Percentiles rank a stretch among this genome's conserved stretches.
phyloP scores from a whole-genome alignment of 768 basidiomycete genomes.

The Mrakia hoshinonis region DNA sequence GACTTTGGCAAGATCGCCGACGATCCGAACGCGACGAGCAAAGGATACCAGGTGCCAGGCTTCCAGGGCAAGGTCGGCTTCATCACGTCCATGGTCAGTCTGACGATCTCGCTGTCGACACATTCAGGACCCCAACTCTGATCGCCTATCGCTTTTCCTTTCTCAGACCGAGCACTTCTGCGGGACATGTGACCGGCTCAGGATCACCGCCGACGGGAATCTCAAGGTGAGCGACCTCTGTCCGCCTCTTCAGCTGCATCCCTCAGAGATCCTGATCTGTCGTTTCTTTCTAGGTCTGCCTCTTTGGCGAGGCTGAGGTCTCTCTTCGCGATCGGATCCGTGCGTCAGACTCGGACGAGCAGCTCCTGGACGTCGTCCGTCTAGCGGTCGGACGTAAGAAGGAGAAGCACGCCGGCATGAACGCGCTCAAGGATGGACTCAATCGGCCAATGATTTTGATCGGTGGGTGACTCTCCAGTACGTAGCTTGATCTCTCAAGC shows the following conservation, averaged over 20 bases:
- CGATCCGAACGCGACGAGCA: constrained; percentile 70
- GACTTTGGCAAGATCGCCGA: constrained; percentile 48
- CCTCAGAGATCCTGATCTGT: not conserved
- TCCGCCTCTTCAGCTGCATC: constrained; percentile 17
- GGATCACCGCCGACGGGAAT: constrained; percentile 81
- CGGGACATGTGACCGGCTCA: constrained; percentile 68
- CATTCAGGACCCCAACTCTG: too few relatives aligned
- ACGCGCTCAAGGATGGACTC: constrained; percentile 42
- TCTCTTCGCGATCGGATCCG: constrained; percentile 70
- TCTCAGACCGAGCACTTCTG: constrained; percentile 84
- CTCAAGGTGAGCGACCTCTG: too few relatives aligned
- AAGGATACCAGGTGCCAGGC: constrained; percentile 66
- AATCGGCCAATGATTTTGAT: constrained; percentile 89
- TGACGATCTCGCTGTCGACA: too few relatives aligned
- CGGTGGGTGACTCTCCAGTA: constrained; percentile 59
- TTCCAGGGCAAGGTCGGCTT: constrained; percentile 66
- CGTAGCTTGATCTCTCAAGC: not conserved
- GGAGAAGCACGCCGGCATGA: constrained; percentile 77
- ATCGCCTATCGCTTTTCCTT: not conserved
- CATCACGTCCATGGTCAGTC: constrained; percentile 48
- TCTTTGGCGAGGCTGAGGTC: constrained; percentile 76
- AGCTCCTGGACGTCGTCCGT: constrained; percentile 49
- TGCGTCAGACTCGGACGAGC: constrained; percentile 47
- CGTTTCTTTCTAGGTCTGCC: constrained; percentile 55
- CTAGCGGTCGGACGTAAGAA: constrained; percentile 62